Evolutionary conservation across 1,139 yeast genomes (phyloP).

Genomic region (Arxiozyma heterogenica): DNA sequence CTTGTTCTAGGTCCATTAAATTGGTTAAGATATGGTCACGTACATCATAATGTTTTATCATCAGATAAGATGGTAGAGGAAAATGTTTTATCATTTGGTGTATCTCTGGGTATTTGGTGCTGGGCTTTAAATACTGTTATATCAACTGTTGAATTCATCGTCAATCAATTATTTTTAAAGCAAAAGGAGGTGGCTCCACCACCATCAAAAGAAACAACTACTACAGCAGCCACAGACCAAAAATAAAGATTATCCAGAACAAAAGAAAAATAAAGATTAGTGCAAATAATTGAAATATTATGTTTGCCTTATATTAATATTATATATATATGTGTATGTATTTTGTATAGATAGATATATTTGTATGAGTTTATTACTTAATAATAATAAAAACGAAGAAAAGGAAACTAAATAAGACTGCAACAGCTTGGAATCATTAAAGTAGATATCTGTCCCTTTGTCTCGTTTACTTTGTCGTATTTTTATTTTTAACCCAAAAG

Average conservation of each 20-base stretch:
- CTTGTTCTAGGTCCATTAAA: slow-evolving; percentile 23
- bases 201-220: background rate
- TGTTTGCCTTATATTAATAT: background rate
- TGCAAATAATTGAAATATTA: background rate
- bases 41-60: background rate
- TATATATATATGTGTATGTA: background rate
- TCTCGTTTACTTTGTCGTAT: too few species aligned
- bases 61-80: background rate
- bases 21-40: slow-evolving; percentile 3
- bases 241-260: background rate
- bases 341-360: background rate
- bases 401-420: background rate
- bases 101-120: slow-evolving; percentile 30
- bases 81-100: slow-evolving; percentile 14
- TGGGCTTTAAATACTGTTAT: slow-evolving; percentile 27
- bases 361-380: background rate
- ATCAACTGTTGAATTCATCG: slow-evolving; percentile 20
- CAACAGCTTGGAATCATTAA: background rate
- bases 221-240: background rate
- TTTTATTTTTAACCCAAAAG: too few species aligned
- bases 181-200: slow-evolving; percentile 3
- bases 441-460: background rate
- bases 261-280: too few species aligned
- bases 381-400: too few species aligned
- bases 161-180: slow-evolving; percentile 12